These are phyloP conservation scores for Halteria grandinella DNA, from an alignment of 73 alveolate genomes.

Conservation along the genomic window DNA sequence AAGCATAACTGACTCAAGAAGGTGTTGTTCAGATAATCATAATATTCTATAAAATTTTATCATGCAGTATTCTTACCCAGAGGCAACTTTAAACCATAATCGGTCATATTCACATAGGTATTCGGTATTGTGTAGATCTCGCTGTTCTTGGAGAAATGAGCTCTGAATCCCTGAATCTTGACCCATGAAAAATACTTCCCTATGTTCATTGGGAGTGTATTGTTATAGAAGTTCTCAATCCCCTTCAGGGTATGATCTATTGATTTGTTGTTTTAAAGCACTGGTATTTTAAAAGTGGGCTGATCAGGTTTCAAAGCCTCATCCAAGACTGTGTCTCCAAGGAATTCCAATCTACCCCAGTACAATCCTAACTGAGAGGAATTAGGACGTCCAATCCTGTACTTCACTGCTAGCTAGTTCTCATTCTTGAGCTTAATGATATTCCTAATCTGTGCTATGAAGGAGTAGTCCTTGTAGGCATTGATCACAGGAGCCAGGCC, in stretches of 20 bases:
- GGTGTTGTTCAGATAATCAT: neutral
- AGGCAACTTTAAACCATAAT: neutral
- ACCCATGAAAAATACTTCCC: constrained; percentile 18
- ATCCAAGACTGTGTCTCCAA: too few species aligned
- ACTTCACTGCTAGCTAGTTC: neutral
- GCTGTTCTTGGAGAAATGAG: neutral
- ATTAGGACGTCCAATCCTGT: neutral
- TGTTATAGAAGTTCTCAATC: neutral
- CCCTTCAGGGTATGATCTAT: neutral
- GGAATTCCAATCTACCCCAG: neutral
- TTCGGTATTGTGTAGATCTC: neutral
- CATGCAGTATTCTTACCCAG: neutral
- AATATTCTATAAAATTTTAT: constrained; percentile 8
- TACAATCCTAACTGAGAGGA: neutral
- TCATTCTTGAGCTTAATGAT: neutral
- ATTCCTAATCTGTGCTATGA: neutral
- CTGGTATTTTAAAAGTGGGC: too few species aligned
- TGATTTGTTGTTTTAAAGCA: too few species aligned
- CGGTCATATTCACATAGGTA: constrained; percentile 2
- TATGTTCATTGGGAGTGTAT: neutral
- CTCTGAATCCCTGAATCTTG: neutral
- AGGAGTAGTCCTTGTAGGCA: neutral
- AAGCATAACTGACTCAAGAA: constrained; percentile 1
- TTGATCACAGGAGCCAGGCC: constrained; percentile 16
- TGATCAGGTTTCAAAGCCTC: too few species aligned